Evolutionary conservation across 352 stramenopile genomes (phyloP).

Genomic region (Globisporangium recalcitrans): DNA sequence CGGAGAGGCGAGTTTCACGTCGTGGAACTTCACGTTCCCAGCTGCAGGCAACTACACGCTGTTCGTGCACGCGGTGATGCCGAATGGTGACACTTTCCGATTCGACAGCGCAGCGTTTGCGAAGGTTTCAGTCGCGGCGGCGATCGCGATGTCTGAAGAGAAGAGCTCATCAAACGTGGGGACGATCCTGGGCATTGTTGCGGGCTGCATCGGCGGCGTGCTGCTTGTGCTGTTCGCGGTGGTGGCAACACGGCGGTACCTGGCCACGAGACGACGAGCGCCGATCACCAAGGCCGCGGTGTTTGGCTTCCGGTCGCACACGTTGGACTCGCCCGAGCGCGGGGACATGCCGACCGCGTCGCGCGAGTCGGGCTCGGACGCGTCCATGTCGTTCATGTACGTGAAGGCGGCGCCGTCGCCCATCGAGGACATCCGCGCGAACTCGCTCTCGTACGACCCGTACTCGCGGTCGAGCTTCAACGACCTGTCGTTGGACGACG

Average conservation of each 20-base stretch:
- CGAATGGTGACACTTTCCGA: constrained; percentile 36
- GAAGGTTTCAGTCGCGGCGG: constrained; percentile 25
- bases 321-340: constrained; percentile 25
- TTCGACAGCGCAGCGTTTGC: constrained; percentile 41
- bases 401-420: constrained; percentile 38
- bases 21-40: constrained; percentile 28
- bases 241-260: constrained; percentile 21
- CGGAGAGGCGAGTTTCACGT: constrained; percentile 20
- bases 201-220: constrained; percentile 25
- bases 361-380: constrained; percentile 31
- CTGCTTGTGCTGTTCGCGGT: constrained; percentile 26
- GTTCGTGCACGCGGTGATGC: constrained; percentile 37
- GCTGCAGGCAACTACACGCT: constrained; percentile 41
- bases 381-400: constrained; percentile 49
- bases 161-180: constrained; percentile 20
- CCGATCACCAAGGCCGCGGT: constrained; percentile 25
- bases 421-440: constrained; percentile 27
- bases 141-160: constrained; percentile 12
- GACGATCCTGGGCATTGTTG: constrained; percentile 31
- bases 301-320: constrained; percentile 38
- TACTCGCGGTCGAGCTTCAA: constrained; percentile 34
- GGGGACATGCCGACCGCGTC: constrained; percentile 34
- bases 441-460: constrained; percentile 53
- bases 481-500: constrained; percentile 23
- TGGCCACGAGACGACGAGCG: constrained; percentile 4